A percentile compares a stretch with the other conserved stretches of the same genome.
phyloP scores from a whole-genome alignment of 1,284 basidiomycete genomes.

The Rhodotorula sp. region DNA sequence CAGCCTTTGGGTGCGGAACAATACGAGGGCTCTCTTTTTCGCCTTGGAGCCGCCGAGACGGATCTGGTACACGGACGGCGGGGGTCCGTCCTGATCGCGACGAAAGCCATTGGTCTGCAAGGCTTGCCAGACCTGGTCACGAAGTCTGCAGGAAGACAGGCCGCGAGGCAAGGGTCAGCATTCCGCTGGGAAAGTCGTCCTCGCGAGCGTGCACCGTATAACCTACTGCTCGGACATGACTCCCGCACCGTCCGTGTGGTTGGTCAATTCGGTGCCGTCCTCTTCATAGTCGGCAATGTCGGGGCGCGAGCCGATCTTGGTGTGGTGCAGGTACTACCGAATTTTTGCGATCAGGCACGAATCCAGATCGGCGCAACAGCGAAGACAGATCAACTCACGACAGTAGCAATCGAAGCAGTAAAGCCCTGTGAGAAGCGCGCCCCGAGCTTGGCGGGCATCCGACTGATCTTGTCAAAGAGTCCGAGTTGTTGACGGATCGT shows the following conservation, averaged over 20 bases:
- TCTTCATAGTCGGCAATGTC: conserved; percentile 47
- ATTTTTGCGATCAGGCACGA: too few relatives aligned
- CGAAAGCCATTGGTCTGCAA: conserved; percentile 8
- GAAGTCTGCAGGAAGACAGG: conserved; percentile 5
- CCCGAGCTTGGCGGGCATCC: conserved; percentile 69
- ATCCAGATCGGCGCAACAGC: too few relatives aligned
- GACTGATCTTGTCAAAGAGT: conserved; percentile 60
- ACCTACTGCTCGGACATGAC: conserved; percentile 57
- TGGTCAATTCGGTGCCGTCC: conserved; percentile 47
- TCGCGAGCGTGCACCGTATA: fast-evolving
- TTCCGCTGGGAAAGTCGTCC: too few relatives aligned
- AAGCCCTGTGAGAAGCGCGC: conserved; percentile 65
- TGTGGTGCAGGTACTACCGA: conserved; percentile 37
- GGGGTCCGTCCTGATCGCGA: not conserved
- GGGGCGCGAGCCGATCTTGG: conserved; percentile 42
- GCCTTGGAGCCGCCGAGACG: conserved; percentile 48
- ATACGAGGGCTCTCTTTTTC: not conserved
- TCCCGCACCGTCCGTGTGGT: conserved; percentile 68
- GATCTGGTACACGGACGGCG: conserved; percentile 41
- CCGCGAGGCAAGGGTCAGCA: too few relatives aligned
- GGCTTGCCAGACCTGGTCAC: conserved; percentile 13
- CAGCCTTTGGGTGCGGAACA: not conserved
- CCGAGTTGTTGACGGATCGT: conserved; percentile 65
- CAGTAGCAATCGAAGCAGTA: conserved; percentile 67
- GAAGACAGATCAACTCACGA: conserved; percentile 1